Conservation (phyloP, 2,329 filamentous ascomycete genomes). For the Graphilbum ipis-grandicollis region DNA sequence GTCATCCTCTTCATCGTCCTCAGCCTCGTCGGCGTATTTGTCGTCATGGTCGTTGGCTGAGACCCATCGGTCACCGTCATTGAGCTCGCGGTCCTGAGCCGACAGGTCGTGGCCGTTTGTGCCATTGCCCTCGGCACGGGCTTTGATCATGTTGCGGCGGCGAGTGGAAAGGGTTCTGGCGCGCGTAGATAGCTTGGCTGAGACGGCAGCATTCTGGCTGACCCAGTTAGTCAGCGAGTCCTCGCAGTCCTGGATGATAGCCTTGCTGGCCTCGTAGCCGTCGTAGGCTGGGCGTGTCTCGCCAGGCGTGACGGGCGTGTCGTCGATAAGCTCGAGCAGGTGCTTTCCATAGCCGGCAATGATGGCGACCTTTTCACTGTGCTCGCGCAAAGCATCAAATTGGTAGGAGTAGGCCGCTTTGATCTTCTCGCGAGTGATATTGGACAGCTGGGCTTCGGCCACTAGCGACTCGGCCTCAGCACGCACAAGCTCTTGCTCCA, state of each 20-base stretch:
- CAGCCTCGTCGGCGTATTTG: conserved; percentile 48
- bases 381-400: conserved; percentile 91
- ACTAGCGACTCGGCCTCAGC: conserved; percentile 98
- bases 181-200: conserved; percentile 70
- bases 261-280: conserved; percentile 95
- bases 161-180: conserved; percentile 78
- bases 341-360: conserved; percentile 97
- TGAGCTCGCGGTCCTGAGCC: conserved; percentile 53
- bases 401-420: conserved; percentile 98
- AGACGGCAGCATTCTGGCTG: conserved; percentile 72
- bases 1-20: conserved; percentile 38
- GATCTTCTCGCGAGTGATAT: conserved; percentile 98
- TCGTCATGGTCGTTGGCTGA: conserved; percentile 49
- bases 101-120: conserved; percentile 66
- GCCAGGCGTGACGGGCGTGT: conserved; percentile 89
- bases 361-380: conserved; percentile 95
- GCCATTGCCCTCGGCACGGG: conserved; percentile 50
- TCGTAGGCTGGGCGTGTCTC: conserved; percentile 94
- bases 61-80: conserved; percentile 73
- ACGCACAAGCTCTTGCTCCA: conserved; percentile 95
- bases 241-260: conserved; percentile 98
- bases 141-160: conserved; percentile 53
- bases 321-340: conserved; percentile 89
- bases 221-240: conserved; percentile 97
- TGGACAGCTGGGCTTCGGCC: conserved; percentile 92